These are phyloP conservation scores for Thelonectria blattea DNA, from an alignment of 2,329 filamentous ascomycete genomes.

Conservation along the genomic window DNA sequence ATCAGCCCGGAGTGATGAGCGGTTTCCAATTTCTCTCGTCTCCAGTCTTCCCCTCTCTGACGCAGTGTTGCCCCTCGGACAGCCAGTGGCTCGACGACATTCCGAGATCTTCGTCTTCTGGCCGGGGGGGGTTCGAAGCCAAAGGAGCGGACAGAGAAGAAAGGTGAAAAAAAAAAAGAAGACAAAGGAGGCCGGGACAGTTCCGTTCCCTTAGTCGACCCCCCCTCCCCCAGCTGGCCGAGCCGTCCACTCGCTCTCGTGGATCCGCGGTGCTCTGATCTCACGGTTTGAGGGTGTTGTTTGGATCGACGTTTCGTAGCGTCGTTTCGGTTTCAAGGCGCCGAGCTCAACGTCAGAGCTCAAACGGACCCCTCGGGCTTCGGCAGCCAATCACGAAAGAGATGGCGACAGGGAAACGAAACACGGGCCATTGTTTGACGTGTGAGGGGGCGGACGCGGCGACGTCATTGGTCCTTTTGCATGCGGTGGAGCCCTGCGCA, in stretches of 20 bases:
- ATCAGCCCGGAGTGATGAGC: conserved; percentile 14
- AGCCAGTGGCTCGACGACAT: neutral
- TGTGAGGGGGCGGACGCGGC: conserved; percentile 12
- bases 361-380: conserved; percentile 1
- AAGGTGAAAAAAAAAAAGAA: neutral
- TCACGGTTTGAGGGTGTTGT: conserved; percentile 11
- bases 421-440: conserved; percentile 24
- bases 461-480: conserved; percentile 7
- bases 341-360: conserved; percentile 16
- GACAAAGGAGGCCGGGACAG: neutral
- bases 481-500: neutral
- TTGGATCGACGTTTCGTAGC: conserved; percentile 21
- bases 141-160: neutral
- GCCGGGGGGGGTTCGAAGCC: neutral
- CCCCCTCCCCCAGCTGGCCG: neutral
- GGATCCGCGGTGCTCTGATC: conserved; percentile 1
- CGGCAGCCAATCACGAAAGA: conserved; percentile 4
- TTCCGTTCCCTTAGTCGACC: neutral
- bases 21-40: conserved; percentile 7
- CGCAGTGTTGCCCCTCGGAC: neutral
- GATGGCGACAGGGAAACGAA: conserved; percentile 16
- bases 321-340: conserved; percentile 20
- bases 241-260: neutral
- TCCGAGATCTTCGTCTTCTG: neutral
- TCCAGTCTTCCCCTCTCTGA: neutral